Percentiles rank a stretch among this genome's conserved stretches.
Conservation (phyloP, 176 grass and related monocot species). For the Carex scoparia region DNA sequence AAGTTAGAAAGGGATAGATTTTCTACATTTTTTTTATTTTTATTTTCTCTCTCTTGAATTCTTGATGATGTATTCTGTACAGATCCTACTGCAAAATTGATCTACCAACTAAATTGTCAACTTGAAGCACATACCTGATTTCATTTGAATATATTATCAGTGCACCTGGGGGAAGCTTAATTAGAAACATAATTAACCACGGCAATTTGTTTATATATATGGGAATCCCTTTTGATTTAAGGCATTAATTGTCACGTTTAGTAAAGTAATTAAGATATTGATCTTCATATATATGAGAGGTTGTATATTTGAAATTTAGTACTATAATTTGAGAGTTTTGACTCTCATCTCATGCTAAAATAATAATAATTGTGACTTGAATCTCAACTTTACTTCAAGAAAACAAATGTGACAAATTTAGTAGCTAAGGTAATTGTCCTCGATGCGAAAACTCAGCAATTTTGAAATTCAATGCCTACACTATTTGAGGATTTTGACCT, state of each 20-base stretch:
- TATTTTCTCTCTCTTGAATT: neutral
- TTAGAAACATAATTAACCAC: neutral
- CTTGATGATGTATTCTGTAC: neutral
- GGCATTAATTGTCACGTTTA: neutral
- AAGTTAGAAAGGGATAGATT: constrained; percentile 21
- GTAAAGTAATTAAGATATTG: neutral
- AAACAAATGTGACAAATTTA: no score
- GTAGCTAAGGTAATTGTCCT: no score
- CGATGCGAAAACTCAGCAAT: no score
- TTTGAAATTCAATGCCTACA: no score
- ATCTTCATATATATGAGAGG: no score
- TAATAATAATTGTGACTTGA: no score
- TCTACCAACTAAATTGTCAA: neutral
- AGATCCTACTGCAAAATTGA: neutral
- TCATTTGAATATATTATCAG: neutral
- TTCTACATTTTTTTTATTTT: neutral
- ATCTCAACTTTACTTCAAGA: no score
- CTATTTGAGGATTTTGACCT: no score
- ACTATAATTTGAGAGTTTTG: no score
- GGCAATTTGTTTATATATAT: neutral
- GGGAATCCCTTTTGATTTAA: neutral
- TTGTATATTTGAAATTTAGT: no score
- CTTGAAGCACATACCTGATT: neutral
- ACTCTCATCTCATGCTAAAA: no score
- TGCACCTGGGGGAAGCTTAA: neutral